Evolutionary conservation across 2,329 filamentous ascomycete species (phyloP), one percentile per base, ranked within the genome.

Genomic region (Exophiala oligosperma): DNA sequence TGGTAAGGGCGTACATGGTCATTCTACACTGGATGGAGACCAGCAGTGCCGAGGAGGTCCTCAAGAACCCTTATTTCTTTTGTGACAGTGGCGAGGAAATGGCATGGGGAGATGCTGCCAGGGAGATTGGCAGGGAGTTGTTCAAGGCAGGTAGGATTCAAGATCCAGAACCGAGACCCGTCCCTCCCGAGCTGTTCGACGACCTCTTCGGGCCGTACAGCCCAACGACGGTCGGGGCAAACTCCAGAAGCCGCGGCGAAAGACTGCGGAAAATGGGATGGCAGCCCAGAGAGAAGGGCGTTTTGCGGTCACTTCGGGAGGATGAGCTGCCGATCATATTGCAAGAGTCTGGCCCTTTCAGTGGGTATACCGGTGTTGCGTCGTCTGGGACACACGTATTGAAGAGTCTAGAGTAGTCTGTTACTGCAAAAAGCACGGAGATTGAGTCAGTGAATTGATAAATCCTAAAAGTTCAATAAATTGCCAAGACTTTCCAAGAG

Each of bases 61-160:
- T 76, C 1, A 57, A 71, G 32, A 79, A 80, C 58, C 78, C 77
- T 0, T 82, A 81, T 64, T 81, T 76, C 66, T 81, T 81, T 69
- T 76, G 72, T 67, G 79, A 81, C 38, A 70, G 74, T 32, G 75
- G 75, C 21, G 47, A 70, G 5, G 78, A 81, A 60, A 69, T 72
- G 8, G 75, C 74, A 12, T 81, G 77, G 78, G 65, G 65, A 21
- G 74, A 76, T 3, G 67, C 74, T 12, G 75, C 76, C 0, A 65
- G 61, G 6, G 63, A 68, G 2, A 74, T 80, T 59, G 77, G 74
- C 1, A 62, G 69, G 44, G 68, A 64, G 8, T 67, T 80, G 26
- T 66, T 76, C 48, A 60, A 68, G 49, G 70, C 69, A 8, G 77
- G 77, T 1, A 72, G 70, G 57, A 71, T 79, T 46, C 11, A 68